Evolutionary conservation across 352 stramenopile genomes (phyloP).

Genomic region (Phytophthora tentaculata): DNA sequence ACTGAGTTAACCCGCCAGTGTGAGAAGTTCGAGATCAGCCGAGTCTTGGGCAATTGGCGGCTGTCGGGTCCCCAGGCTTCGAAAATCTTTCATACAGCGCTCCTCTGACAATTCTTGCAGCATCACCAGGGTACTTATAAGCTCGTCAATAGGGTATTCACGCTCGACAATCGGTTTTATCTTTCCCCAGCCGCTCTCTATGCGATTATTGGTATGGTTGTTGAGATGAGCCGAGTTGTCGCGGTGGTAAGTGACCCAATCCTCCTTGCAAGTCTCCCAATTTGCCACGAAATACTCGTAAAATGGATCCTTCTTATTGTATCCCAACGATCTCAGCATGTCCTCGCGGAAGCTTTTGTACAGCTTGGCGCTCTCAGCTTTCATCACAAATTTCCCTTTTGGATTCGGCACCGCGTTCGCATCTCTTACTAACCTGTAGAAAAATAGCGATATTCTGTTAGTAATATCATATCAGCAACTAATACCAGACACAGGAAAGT

Average conservation of each 20-base stretch:
- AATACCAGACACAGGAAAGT: too few species aligned
- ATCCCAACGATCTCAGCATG: conserved; percentile 4
- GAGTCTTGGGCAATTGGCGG: neutral
- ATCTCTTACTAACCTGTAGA: too few species aligned
- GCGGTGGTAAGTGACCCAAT: neutral
- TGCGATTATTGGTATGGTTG: conserved; percentile 2
- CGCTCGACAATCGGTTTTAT: neutral
- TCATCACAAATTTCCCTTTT: conserved; percentile 4
- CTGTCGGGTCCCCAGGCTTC: neutral
- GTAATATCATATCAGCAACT: too few species aligned
- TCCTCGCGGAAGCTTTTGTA: conserved; percentile 1
- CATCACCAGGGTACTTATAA: conserved; percentile 1
- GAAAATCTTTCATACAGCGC: neutral
- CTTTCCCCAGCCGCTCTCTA: conserved; percentile 1
- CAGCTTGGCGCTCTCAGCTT: neutral
- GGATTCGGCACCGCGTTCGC: too few species aligned
- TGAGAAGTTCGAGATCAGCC: neutral
- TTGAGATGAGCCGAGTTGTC: neutral
- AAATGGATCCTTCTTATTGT: conserved; percentile 12
- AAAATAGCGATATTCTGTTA: too few species aligned
- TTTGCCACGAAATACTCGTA: conserved; percentile 16
- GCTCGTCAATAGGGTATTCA: neutral
- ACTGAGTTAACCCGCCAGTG: neutral
- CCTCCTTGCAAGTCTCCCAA: too few species aligned
- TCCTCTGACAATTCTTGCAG: neutral